Evolutionary conservation across 1,284 basidiomycete genomes (phyloP).

Genomic region (Polyporus tsugae): DNA sequence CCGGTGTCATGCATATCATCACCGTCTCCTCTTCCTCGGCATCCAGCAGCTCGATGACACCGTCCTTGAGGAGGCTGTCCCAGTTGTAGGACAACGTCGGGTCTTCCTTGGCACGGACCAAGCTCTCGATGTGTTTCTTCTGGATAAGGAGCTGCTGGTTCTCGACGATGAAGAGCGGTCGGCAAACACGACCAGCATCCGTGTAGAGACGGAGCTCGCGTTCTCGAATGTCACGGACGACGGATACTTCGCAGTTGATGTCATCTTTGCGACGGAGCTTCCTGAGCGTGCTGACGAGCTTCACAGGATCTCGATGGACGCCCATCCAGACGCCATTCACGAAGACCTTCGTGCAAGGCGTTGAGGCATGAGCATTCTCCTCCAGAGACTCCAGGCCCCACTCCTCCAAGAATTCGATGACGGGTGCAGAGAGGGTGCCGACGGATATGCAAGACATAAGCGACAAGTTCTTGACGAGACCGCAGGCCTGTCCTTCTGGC

Average conservation of each 20-base stretch:
- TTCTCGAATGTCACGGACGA: slow-evolving; percentile 97
- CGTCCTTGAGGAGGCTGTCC: slow-evolving; percentile 87
- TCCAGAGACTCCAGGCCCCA: slow-evolving; percentile 96
- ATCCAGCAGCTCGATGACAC: slow-evolving; percentile 95
- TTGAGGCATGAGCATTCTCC: slow-evolving; percentile 87
- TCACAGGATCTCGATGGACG: slow-evolving; percentile 95
- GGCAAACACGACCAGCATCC: slow-evolving; percentile 95
- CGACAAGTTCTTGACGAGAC: slow-evolving; percentile 98
- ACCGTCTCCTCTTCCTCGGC: slow-evolving; percentile 99
- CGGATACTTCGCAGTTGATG: slow-evolving; percentile 95
- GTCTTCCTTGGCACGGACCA: slow-evolving; percentile 56
- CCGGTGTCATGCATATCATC: slow-evolving; percentile 98
- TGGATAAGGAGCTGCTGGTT: slow-evolving; percentile 85
- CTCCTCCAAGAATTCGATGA: slow-evolving; percentile 98
- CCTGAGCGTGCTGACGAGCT: slow-evolving; percentile 93
- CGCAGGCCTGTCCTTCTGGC: slow-evolving; percentile 99
- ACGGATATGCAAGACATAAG: slow-evolving; percentile 99
- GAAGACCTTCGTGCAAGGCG: slow-evolving; percentile 94
- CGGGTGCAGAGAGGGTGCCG: slow-evolving; percentile 94
- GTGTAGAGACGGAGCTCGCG: slow-evolving; percentile 95
- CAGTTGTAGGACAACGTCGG: slow-evolving; percentile 70
- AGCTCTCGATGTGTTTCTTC: slow-evolving; percentile 86
- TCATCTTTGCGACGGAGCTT: slow-evolving; percentile 94
- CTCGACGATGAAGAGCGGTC: slow-evolving; percentile 97
- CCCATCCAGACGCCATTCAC: slow-evolving; percentile 99